Evolutionary conservation across 2,329 filamentous ascomycete genomes (phyloP).

Genomic region (Phaeomoniella chlamydospora): DNA sequence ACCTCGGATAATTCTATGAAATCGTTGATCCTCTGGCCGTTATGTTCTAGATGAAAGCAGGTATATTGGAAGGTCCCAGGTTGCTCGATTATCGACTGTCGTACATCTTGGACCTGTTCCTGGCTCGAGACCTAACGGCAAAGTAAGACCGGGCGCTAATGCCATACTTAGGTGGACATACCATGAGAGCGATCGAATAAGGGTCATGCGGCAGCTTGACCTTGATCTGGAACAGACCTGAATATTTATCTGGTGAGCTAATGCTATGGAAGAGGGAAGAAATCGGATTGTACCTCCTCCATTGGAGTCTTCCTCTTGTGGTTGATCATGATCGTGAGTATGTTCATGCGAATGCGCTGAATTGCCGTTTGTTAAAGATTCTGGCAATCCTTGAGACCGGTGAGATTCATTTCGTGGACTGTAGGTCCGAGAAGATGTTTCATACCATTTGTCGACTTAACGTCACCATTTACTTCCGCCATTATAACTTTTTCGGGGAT

Average conservation of each 20-base stretch:
- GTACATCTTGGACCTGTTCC: slow-evolving; percentile 94
- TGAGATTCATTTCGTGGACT: slow-evolving; percentile 1
- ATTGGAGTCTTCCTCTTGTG: slow-evolving; percentile 9
- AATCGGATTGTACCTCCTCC: slow-evolving; percentile 1
- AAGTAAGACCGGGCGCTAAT: slow-evolving; percentile 11
- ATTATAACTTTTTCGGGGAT: slow-evolving; percentile 4
- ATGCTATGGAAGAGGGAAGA: no score
- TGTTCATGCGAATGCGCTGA: slow-evolving; percentile 4
- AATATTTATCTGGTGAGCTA: slow-evolving; percentile 7
- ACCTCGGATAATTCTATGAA: slow-evolving; percentile 88
- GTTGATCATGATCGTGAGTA: slow-evolving; percentile 5
- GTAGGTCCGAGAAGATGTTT: neutral
- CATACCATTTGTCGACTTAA: slow-evolving; percentile 9
- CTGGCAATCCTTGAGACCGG: slow-evolving; percentile 2
- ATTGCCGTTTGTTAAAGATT: slow-evolving; percentile 2
- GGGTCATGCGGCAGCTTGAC: slow-evolving; percentile 71
- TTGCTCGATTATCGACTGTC: slow-evolving; percentile 88
- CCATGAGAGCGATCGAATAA: slow-evolving; percentile 72
- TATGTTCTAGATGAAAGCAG: slow-evolving; percentile 93
- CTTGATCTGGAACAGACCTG: slow-evolving; percentile 53
- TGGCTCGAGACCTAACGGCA: slow-evolving; percentile 61
- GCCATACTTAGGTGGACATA: slow-evolving; percentile 26
- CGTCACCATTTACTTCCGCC: slow-evolving; percentile 11
- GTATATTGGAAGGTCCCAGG: slow-evolving; percentile 92
- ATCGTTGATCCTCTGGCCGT: slow-evolving; percentile 82